phyloP scores from a whole-genome alignment of 2,329 filamentous ascomycete species.

The Stachybotrys elegans region DNA sequence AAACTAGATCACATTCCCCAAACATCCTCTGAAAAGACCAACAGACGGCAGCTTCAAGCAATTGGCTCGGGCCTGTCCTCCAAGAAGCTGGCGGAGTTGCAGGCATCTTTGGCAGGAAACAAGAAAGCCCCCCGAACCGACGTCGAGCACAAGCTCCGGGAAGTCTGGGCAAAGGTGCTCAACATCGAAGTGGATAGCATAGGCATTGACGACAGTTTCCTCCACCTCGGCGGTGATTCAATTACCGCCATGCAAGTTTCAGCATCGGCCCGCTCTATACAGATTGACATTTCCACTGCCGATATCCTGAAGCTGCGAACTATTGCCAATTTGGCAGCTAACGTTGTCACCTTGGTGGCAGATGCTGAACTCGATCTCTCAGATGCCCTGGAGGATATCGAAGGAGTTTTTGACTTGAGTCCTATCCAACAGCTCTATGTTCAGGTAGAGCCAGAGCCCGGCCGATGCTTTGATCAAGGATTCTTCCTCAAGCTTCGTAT shows the following conservation, averaged over 20 bases:
- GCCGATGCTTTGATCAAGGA: conserved; percentile 4
- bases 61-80: no score
- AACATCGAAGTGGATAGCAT: no score
- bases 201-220: conserved; percentile 19
- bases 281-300: conserved; percentile 3
- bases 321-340: not conserved
- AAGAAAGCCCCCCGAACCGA: no score
- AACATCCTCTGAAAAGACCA: conserved; percentile 3
- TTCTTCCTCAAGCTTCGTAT: conserved; percentile 4
- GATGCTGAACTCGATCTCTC: not conserved
- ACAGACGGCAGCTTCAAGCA: not conserved
- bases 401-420: not conserved
- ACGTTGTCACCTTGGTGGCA: not conserved
- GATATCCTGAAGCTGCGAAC: conserved; percentile 3
- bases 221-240: conserved; percentile 21
- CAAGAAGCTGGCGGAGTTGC: no score
- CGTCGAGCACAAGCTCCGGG: no score
- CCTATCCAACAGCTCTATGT: conserved; percentile 6
- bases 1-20: not conserved
- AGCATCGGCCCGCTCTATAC: conserved; percentile 3
- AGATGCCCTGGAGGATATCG: not conserved
- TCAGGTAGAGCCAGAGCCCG: not conserved
- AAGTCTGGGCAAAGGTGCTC: no score
- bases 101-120: not conserved
- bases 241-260: conserved; percentile 17